These are phyloP conservation scores for Maudiozyma serrabonitensis DNA, from an alignment of 805 yeast genomes.

Conservation along the genomic window DNA sequence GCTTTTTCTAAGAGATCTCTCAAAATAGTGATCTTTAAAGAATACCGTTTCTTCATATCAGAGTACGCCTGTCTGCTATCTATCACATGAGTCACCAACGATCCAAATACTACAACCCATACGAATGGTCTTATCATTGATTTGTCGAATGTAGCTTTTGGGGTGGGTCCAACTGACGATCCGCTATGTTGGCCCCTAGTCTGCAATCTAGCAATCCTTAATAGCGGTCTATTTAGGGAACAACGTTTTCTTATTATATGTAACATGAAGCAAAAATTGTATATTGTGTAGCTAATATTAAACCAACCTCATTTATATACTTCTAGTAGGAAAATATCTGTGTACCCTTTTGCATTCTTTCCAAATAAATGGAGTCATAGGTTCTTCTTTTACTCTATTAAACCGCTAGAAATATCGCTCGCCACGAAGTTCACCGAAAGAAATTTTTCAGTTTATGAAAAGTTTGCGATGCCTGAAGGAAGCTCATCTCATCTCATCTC, in stretches of 20 bases:
- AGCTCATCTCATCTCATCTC: conserved; percentile 16
- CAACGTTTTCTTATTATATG: not conserved
- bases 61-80: conserved; percentile 33
- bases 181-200: not conserved
- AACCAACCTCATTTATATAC: too few species aligned
- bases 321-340: too few species aligned
- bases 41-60: conserved; percentile 32
- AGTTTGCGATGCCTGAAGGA: not conserved
- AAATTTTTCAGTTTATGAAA: not conserved
- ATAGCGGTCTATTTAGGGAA: not conserved
- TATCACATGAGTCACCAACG: conserved; percentile 39
- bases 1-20: conserved; percentile 33
- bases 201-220: not conserved
- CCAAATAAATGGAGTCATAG: too few species aligned
- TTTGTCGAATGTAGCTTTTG: conserved; percentile 15
- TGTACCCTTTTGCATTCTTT: too few species aligned
- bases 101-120: conserved; percentile 36
- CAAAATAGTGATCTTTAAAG: conserved; percentile 31
- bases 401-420: not conserved
- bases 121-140: conserved; percentile 32
- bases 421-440: not conserved
- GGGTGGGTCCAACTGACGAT: conserved; percentile 4
- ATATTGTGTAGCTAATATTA: too few species aligned
- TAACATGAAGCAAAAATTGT: too few species aligned
- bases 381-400: too few species aligned